Evolutionary conservation across 2,329 filamentous ascomycete species (phyloP).

Genomic region (Colletotrichum sp.): DNA sequence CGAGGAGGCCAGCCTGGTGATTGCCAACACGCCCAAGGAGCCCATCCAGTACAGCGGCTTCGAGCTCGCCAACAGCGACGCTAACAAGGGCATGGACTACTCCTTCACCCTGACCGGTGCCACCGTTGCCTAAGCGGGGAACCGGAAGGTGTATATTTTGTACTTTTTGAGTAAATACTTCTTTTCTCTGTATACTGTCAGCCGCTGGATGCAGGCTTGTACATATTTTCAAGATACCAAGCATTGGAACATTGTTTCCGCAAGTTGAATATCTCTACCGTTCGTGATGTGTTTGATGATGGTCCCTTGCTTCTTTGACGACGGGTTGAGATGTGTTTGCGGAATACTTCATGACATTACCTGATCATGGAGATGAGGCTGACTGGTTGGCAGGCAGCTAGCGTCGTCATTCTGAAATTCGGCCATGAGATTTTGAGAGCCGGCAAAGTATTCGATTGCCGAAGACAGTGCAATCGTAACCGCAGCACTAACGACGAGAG

Average conservation of each 20-base stretch:
- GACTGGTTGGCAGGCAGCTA: neutral
- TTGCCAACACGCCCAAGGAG: slow-evolving; percentile 51
- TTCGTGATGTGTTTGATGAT: accelerated
- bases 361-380: neutral
- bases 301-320: accelerated
- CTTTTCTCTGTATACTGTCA: neutral
- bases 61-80: slow-evolving; percentile 35
- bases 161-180: neutral
- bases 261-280: neutral
- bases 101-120: slow-evolving; percentile 37
- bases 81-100: slow-evolving; percentile 42
- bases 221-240: neutral
- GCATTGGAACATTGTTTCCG: neutral
- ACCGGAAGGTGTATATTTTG: accelerated
- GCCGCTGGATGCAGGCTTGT: neutral
- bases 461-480: neutral
- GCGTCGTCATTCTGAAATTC: neutral
- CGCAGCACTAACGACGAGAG: neutral
- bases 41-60: slow-evolving; percentile 51
- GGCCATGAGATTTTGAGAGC: too few relatives aligned
- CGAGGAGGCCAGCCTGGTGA: slow-evolving; percentile 47
- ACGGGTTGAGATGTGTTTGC: neutral
- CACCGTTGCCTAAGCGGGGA: slow-evolving; percentile 13
- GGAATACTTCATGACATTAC: neutral
- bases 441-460: neutral